Base-by-base conservation (phyloP, 192 early-diverging fungal genomes). In the Coemansia umbellata region DNA sequence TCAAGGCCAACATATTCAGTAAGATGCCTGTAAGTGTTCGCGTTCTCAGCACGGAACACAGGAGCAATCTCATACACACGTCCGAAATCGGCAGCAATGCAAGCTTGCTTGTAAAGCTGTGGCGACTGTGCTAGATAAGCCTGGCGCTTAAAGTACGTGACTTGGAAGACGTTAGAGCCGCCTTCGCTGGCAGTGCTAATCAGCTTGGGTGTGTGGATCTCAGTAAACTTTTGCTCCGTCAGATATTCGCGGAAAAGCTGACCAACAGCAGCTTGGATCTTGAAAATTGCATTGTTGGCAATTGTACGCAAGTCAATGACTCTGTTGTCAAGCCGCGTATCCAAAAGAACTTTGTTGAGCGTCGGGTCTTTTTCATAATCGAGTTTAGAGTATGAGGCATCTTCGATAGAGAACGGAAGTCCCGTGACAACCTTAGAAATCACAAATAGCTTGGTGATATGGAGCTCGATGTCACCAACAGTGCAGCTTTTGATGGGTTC, bases 81-180 rank as follows among this genome's bases (percentile, higher is more conserved):
- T 58, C 91, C 95, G 68, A 97, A 95, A 72, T 98, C 97, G 43
- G 92, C 85, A 55, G 87, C 91, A 68, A 99, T 93, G 67, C 88
- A 89, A 91, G 95, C 95, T 75, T 99, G 97, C 85, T 99, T 99
- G 83, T 94, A 94, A 47, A 99, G 83, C 78, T 99, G 97, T 48
- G 97, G 97, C 15, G 94, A 97, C 67, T 99, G 97, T 22, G 97
- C 94, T 35, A 99, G 80, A 76, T 80, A 99, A 3, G 97, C 97
- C 15, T 66, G 66, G 85, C 86, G 77, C 63, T 97, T 94, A 76
- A 99, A 99, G 84, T 99, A 99, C 50, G 87, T 75, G 54, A 99
- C 86, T 65, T 86, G 82, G 79, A 99, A 99, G n/a, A 99, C 93
- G 60, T 94, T 98, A 31, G 97, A 88, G 41, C 97, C 97, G 53